Evolutionary conservation across 1,284 basidiomycete genomes (phyloP).

Genomic region (Pascua guehoae): DNA sequence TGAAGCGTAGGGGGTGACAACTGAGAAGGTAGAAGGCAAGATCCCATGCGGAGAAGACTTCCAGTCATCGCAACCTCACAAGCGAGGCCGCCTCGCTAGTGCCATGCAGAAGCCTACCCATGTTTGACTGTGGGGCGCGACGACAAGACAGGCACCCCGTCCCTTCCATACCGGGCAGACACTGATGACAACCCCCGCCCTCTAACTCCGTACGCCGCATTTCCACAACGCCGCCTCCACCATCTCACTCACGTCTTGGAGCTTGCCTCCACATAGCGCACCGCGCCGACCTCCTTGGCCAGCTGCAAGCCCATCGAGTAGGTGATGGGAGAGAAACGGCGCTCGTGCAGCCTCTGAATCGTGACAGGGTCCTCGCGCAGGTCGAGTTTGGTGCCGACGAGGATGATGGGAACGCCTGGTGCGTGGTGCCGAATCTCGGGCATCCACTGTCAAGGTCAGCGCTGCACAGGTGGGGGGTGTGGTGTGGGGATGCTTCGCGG

Average conservation of each 20-base stretch:
- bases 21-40: too few species aligned
- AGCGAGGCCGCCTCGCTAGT: too few species aligned
- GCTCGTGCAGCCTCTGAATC: conserved; percentile 87
- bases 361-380: conserved; percentile 89
- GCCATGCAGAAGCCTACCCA: neutral
- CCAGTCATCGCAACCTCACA: too few species aligned
- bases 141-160: neutral
- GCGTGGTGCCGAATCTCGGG: conserved; percentile 91
- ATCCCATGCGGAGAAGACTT: too few species aligned
- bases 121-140: neutral
- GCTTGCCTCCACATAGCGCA: conserved; percentile 95
- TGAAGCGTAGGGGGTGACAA: too few species aligned
- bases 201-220: neutral
- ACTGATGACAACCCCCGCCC: too few species aligned
- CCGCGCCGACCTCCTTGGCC: conserved; percentile 87
- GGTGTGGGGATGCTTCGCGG: neutral
- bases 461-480: neutral
- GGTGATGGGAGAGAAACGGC: conserved; percentile 90
- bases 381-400: conserved; percentile 80
- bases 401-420: conserved; percentile 36
- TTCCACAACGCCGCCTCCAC: neutral
- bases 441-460: conserved; percentile 66
- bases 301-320: conserved; percentile 41
- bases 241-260: conserved; percentile 63
- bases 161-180: neutral